Evolutionary conservation across 352 stramenopile genomes (phyloP).

Genomic region (Phytopythium helicoides): DNA sequence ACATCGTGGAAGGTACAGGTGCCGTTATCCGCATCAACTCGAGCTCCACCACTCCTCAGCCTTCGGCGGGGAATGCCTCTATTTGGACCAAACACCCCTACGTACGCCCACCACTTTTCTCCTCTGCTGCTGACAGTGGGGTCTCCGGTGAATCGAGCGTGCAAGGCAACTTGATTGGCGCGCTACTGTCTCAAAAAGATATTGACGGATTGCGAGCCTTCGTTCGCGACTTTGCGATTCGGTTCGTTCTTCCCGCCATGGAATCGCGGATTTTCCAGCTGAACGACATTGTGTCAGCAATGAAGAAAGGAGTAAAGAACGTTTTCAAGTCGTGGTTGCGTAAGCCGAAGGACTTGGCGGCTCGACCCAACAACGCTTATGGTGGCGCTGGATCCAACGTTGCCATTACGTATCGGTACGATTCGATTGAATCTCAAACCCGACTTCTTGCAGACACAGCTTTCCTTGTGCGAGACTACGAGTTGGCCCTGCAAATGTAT

Average conservation of each 20-base stretch:
- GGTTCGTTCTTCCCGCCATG: conserved; percentile 76
- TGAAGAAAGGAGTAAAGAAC: conserved; percentile 92
- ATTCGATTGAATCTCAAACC: conserved; percentile 90
- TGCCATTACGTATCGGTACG: conserved; percentile 59
- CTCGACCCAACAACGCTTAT: conserved; percentile 14
- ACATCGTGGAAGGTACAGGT: conserved; percentile 42
- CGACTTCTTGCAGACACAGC: conserved; percentile 86
- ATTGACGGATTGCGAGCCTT: conserved; percentile 61
- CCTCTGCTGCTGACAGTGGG: conserved; percentile 11
- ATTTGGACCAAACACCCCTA: conserved; percentile 60
- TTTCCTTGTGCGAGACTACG: conserved; percentile 90
- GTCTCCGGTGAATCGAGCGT: neutral
- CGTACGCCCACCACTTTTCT: conserved; percentile 54
- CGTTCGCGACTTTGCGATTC: conserved; percentile 72
- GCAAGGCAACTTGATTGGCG: conserved; percentile 27
- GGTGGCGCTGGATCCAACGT: conserved; percentile 11
- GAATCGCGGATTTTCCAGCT: conserved; percentile 84
- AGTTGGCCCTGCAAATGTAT: conserved; percentile 89
- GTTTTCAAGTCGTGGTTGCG: conserved; percentile 90
- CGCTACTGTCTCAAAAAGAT: conserved; percentile 67
- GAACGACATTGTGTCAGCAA: conserved; percentile 86
- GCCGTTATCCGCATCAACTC: conserved; percentile 76
- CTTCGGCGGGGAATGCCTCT: conserved; percentile 9
- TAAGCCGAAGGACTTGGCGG: conserved; percentile 78
- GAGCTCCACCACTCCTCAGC: neutral